phyloP scores from a whole-genome alignment of 2,329 filamentous ascomycete species.

The Diaporthe destruens region DNA sequence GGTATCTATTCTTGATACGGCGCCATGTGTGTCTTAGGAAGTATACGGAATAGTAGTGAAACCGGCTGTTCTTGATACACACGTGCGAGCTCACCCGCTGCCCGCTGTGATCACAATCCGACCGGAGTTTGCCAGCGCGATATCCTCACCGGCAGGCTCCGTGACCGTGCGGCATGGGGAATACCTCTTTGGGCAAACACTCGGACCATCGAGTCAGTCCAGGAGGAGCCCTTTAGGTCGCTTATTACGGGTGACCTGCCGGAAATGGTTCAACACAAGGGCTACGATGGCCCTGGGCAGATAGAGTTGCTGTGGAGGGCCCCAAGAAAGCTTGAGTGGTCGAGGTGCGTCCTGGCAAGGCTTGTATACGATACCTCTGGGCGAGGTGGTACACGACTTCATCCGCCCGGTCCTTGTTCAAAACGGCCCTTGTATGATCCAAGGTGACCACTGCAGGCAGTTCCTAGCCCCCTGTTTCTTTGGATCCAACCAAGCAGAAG shows the following conservation, averaged over 20 bases:
- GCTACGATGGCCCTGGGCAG: too few relatives aligned
- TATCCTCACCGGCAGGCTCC: not conserved
- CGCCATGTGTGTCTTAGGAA: too few relatives aligned
- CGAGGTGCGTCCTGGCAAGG: not conserved
- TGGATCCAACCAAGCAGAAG: not conserved
- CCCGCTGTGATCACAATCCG: too few relatives aligned
- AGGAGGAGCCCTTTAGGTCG: not conserved
- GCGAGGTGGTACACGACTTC: not conserved
- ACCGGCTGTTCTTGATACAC: not conserved
- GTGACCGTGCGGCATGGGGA: not conserved
- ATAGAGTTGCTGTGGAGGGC: not conserved
- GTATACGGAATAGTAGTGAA: too few relatives aligned
- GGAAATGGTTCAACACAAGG: not conserved
- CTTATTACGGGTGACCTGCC: not conserved
- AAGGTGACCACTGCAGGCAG: too few relatives aligned
- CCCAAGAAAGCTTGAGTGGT: constrained; percentile 3
- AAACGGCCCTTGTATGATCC: not conserved
- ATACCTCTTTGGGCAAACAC: not conserved
- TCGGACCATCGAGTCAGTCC: constrained; percentile 1
- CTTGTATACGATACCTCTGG: not conserved
- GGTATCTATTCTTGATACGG: not conserved
- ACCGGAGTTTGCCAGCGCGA: not conserved
- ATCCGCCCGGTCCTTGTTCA: not conserved
- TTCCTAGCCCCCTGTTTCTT: not conserved
- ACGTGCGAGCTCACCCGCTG: not conserved